Evolutionary conservation across 2,329 filamentous ascomycete genomes (phyloP).

Genomic region (Calonectria crousiana): DNA sequence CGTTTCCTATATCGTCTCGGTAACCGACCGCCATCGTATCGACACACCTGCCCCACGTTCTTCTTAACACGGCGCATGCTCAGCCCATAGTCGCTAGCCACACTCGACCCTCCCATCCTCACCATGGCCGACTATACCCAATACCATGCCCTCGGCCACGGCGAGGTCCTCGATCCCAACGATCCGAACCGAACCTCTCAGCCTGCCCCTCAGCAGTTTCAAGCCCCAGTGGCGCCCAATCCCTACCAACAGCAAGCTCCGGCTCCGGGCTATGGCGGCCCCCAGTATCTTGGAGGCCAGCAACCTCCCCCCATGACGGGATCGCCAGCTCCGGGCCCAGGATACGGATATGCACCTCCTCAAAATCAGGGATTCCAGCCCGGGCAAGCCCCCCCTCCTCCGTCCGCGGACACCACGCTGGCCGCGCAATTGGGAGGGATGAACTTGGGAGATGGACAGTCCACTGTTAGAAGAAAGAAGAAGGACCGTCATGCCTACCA

Average conservation of each 20-base stretch:
- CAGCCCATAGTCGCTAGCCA: conserved; percentile 43
- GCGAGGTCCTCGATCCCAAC: conserved; percentile 66
- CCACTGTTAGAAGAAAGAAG: conserved; percentile 79
- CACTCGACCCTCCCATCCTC: conserved; percentile 33
- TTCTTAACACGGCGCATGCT: conserved; percentile 44
- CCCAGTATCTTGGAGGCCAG: conserved; percentile 55
- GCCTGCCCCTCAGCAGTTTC: conserved; percentile 67
- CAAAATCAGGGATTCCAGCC: conserved; percentile 41
- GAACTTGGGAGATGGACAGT: conserved; percentile 68
- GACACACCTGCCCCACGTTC: conserved; percentile 42
- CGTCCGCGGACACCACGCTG: conserved; percentile 62
- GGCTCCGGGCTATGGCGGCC: conserved; percentile 51
- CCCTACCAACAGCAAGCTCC: conserved; percentile 63
- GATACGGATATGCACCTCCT: conserved; percentile 46
- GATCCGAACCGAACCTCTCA: conserved; percentile 64
- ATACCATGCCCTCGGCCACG: conserved; percentile 69
- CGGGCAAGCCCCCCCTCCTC: conserved; percentile 44
- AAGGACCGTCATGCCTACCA: conserved; percentile 96
- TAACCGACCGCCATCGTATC: conserved; percentile 24
- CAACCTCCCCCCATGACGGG: conserved; percentile 41
- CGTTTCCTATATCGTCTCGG: conserved; percentile 14
- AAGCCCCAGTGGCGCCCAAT: conserved; percentile 64
- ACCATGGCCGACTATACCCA: conserved; percentile 68
- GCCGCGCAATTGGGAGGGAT: conserved; percentile 84
- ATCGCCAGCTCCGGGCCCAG: conserved; percentile 41